These are phyloP conservation scores for Pezicula carpinea DNA, from an alignment of 2,329 filamentous ascomycete genomes.

Conservation along the genomic window DNA sequence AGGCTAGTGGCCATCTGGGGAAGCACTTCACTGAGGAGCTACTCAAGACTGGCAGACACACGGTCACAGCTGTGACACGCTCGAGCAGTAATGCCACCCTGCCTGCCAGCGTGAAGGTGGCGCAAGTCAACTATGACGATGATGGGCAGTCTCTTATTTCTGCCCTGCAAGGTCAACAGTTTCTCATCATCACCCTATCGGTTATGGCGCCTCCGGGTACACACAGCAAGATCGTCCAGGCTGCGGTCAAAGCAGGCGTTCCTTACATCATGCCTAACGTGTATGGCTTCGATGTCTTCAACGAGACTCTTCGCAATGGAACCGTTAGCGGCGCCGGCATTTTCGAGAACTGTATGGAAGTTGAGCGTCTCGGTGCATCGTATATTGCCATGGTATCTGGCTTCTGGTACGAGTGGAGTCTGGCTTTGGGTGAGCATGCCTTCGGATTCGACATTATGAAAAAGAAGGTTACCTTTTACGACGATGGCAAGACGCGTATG, in stretches of 20 bases:
- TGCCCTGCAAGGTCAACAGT: slow-evolving; percentile 51
- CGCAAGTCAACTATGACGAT: slow-evolving; percentile 40
- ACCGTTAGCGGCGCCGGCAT: slow-evolving; percentile 10
- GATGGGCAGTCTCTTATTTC: slow-evolving; percentile 38
- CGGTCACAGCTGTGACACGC: slow-evolving; percentile 45
- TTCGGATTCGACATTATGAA: slow-evolving; percentile 48
- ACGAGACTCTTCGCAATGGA: slow-evolving; percentile 24
- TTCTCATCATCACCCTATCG: slow-evolving; percentile 50
- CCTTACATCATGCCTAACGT: slow-evolving; percentile 52
- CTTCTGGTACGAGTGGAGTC: slow-evolving; percentile 52
- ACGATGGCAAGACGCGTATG: slow-evolving; percentile 44
- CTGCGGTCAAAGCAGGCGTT: slow-evolving; percentile 50
- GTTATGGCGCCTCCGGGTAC: slow-evolving; percentile 37
- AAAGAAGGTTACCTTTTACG: slow-evolving; percentile 40
- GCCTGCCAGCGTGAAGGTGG: slow-evolving; percentile 36
- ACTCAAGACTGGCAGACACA: slow-evolving; percentile 35
- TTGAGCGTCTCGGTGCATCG: slow-evolving; percentile 33
- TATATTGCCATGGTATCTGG: slow-evolving; percentile 38
- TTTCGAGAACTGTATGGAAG: slow-evolving; percentile 26
- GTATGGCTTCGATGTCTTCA: slow-evolving; percentile 29
- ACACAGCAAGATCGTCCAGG: slow-evolving; percentile 45
- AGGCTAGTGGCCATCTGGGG: slow-evolving; percentile 41
- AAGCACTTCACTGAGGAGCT: slow-evolving; percentile 30
- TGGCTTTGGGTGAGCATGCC: slow-evolving; percentile 28
- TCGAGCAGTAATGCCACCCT: slow-evolving; percentile 32